These are phyloP conservation scores for Dictyostelium intermedium DNA, from an alignment of 78 protist genomes.

Conservation along the genomic window DNA sequence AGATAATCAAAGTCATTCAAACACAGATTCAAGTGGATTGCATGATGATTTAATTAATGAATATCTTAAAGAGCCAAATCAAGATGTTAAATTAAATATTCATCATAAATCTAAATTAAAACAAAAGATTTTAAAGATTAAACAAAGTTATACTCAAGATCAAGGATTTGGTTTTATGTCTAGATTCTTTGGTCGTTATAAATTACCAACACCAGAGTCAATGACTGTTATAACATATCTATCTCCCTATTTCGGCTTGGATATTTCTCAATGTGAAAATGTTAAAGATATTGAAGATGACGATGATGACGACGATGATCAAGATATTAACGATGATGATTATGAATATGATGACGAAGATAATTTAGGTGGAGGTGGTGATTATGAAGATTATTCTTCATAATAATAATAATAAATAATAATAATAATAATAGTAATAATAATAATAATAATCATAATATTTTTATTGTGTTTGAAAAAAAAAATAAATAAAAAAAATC, in stretches of 20 bases:
- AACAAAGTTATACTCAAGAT: background rate
- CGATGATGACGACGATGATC: background rate
- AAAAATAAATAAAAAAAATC: no score
- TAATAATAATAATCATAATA: no score
- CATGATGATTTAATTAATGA: constrained; percentile 8
- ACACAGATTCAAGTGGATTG: background rate
- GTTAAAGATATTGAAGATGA: background rate
- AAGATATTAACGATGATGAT: background rate
- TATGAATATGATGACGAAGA: background rate
- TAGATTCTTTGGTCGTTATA: constrained; percentile 10
- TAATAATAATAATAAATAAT: background rate
- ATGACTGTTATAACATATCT: constrained; percentile 24
- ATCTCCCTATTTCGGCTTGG: constrained; percentile 24
- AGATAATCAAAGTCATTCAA: background rate
- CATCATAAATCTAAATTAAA: background rate
- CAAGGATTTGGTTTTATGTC: constrained; percentile 37
- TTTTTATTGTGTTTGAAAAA: no score
- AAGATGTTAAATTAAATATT: background rate
- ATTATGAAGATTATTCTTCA: background rate
- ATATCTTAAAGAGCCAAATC: background rate
- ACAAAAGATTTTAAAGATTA: constrained; percentile 5
- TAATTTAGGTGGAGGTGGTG: background rate
- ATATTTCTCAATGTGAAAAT: constrained; percentile 21
- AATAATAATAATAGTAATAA: background rate
- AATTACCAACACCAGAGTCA: constrained; percentile 38